Base-by-base conservation (phyloP, 2,329 filamentous ascomycete species). In the Rhinocladiella mackenziei region DNA sequence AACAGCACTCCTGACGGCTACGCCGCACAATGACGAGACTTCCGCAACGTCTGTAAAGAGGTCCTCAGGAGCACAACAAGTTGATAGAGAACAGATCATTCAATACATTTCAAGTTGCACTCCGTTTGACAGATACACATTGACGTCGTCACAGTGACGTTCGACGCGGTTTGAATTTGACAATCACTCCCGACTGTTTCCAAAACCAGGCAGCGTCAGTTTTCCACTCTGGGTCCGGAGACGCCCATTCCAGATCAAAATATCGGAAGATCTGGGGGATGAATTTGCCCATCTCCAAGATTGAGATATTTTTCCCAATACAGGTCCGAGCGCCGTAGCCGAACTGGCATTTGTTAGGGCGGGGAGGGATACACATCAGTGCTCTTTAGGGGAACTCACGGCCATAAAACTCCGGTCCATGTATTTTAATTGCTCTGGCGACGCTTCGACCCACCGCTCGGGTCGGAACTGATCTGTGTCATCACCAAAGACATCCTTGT, bases 201-300 rank as follows among this genome's bases (percentile, higher is more conserved):
- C 3, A 17, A 19, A 45, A 45, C 42, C 42, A 45, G 9, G 25
- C 19, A 11, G 39, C 39, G 20, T 18, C n/a, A 6, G 35, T 40
- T 22, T 41, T 10, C 42, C 42, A 45, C 36, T 40, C 22, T 14
- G 13, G n/a, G 18, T 22, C 19, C 13, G 22, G 14, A 10, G 23
- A 26, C 11, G 23, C 23, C 23, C 23, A 26, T 11, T 26, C 23
- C 11, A 26, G 11, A 11, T 32, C 19, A 28, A 60, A 66, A 6
- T 60, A 54, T 3, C 61, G 54, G 7, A 66, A 39, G 2, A 65
- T 34, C 3, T 58, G 55, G 0, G 63, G 63, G 2, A 66, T 60
- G 23, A 67, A 37, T 43, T 66, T 66, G 0, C 58, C 59, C 53
- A 67, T 65, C 30, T 66, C 64, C 15, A 66, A 50, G 14, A 65